Percentiles rank a stretch among this genome's conserved stretches.
phyloP scores from a whole-genome alignment of 495 filamentous ascomycete genomes.

The Penicillium flavigenum region DNA sequence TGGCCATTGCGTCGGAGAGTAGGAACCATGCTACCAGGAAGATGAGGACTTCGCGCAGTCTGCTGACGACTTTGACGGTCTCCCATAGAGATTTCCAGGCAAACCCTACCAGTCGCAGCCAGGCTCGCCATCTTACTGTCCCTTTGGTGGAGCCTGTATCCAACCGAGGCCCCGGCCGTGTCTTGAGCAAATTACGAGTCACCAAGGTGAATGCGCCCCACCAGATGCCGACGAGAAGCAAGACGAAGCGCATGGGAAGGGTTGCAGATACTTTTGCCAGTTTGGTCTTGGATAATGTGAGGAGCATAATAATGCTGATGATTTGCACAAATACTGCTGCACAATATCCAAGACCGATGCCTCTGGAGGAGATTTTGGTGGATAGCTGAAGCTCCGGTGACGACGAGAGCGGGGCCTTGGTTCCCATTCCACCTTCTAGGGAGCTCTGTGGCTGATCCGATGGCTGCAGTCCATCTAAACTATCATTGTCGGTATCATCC shows the following conservation, averaged over 20 bases:
- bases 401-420: constrained; percentile 25
- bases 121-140: constrained; percentile 31
- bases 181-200: constrained; percentile 74
- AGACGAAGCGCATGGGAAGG: constrained; percentile 65
- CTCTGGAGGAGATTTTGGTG: constrained; percentile 75
- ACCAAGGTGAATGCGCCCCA: constrained; percentile 84
- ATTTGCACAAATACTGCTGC: constrained; percentile 75
- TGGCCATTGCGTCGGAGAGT: constrained; percentile 83
- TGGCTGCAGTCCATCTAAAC: constrained; percentile 31
- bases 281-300: constrained; percentile 64
- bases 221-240: constrained; percentile 83
- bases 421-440: constrained; percentile 12
- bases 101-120: constrained; percentile 60
- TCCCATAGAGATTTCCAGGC: constrained; percentile 78
- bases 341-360: constrained; percentile 77
- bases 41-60: constrained; percentile 73
- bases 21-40: constrained; percentile 90
- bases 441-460: constrained; percentile 9
- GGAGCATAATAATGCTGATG: constrained; percentile 65
- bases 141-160: constrained; percentile 22
- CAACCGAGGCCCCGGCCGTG: constrained; percentile 79
- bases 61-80: constrained; percentile 71
- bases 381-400: constrained; percentile 71
- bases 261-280: constrained; percentile 34
- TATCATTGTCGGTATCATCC: constrained; percentile 23